These are phyloP conservation scores for Trichoderma harzianum DNA, from an alignment of 2,329 filamentous ascomycete species.

Conservation along the genomic window DNA sequence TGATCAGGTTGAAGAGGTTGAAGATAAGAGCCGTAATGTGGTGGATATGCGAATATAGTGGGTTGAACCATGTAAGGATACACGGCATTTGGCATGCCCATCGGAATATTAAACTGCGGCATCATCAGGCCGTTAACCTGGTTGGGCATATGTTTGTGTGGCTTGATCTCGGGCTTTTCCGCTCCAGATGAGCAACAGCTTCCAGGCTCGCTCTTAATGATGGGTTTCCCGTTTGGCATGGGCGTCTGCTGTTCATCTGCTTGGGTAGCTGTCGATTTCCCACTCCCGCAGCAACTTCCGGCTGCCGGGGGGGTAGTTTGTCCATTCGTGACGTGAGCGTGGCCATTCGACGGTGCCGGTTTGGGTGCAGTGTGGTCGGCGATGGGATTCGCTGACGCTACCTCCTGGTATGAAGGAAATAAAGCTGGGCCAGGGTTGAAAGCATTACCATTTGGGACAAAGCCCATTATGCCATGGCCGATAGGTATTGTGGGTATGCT, in stretches of 20 bases:
- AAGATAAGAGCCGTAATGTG: constrained; percentile 53
- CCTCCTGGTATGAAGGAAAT: constrained; percentile 34
- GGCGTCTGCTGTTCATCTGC: constrained; percentile 14
- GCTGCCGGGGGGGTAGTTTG: constrained; percentile 11
- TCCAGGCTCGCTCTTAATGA: constrained; percentile 24
- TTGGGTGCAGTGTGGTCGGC: constrained; percentile 22
- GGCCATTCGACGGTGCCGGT: constrained; percentile 22
- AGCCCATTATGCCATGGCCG: constrained; percentile 29
- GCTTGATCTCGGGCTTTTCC: constrained; percentile 23
- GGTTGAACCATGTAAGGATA: constrained; percentile 42
- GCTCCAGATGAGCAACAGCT: constrained; percentile 31
- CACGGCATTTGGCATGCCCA: constrained; percentile 38
- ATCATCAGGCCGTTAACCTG: constrained; percentile 32
- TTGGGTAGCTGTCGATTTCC: constrained; percentile 10
- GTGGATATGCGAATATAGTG: constrained; percentile 51
- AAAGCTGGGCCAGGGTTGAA: constrained; percentile 26
- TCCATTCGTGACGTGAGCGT: constrained; percentile 22
- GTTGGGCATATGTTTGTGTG: constrained; percentile 23
- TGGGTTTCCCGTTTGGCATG: constrained; percentile 23
- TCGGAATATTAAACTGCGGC: constrained; percentile 35
- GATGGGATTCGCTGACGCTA: constrained; percentile 26
- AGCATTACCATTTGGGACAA: constrained; percentile 27
- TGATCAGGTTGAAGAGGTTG: constrained; percentile 54
- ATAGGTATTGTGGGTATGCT: constrained; percentile 22
- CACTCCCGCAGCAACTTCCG: constrained; percentile 27